Evolutionary conservation across 1,284 basidiomycete genomes (phyloP).

Genomic region (Trichosporon sp.): DNA sequence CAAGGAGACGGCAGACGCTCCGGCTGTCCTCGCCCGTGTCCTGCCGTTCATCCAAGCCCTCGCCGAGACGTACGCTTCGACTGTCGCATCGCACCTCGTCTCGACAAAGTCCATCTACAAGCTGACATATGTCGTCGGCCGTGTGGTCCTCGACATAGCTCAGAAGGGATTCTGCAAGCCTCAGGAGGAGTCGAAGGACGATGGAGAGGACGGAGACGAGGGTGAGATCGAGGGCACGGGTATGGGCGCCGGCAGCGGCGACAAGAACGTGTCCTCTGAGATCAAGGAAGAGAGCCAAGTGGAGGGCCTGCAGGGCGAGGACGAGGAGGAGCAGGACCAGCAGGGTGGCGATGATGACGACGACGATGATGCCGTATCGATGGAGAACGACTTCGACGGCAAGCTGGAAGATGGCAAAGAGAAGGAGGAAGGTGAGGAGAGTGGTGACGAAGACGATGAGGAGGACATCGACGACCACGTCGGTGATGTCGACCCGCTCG

Average conservation of each 20-base stretch:
- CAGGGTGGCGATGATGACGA: conserved; percentile 61
- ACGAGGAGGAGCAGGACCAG: conserved; percentile 54
- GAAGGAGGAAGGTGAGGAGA: conserved; percentile 57
- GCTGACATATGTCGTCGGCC: conserved; percentile 70
- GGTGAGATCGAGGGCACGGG: conserved; percentile 65
- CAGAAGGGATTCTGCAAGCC: conserved; percentile 91
- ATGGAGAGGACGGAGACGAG: conserved; percentile 53
- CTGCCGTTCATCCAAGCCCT: conserved; percentile 54
- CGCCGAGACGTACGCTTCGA: conserved; percentile 52
- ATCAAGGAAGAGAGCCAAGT: conserved; percentile 94
- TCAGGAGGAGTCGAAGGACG: conserved; percentile 57
- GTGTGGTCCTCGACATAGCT: conserved; percentile 67
- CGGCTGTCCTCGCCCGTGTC: conserved; percentile 29
- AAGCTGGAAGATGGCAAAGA: conserved; percentile 69
- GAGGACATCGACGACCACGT: conserved; percentile 71
- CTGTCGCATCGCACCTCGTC: conserved; percentile 21
- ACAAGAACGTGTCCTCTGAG: conserved; percentile 82
- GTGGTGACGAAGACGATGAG: conserved; percentile 55
- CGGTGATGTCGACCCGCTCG: conserved; percentile 77
- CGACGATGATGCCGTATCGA: conserved; percentile 58
- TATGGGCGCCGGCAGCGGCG: conserved; percentile 75
- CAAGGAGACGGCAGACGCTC: conserved; percentile 12
- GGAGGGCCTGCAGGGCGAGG: conserved; percentile 78
- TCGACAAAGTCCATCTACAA: conserved; percentile 72
- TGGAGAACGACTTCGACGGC: conserved; percentile 64